Evolutionary conservation across 2,329 filamentous ascomycete genomes (phyloP).

Genomic region (Cordyceps fumosorosea): DNA sequence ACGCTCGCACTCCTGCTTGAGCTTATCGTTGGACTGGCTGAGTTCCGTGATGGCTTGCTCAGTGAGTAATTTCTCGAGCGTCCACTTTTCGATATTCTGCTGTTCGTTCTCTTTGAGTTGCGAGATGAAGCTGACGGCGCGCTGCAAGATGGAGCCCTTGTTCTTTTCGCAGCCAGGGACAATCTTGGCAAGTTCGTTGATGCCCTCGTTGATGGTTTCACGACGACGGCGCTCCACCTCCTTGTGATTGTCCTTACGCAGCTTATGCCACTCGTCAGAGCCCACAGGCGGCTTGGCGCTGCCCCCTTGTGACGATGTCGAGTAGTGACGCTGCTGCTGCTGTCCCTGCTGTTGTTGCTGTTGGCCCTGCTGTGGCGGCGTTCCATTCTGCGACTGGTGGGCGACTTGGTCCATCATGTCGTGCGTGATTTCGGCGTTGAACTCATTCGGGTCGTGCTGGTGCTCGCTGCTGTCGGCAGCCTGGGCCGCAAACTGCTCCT

Average conservation of each 20-base stretch:
- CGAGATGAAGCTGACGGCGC: slow-evolving; percentile 88
- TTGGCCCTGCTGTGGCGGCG: slow-evolving; percentile 19
- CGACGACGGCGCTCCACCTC: slow-evolving; percentile 95
- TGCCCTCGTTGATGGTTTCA: slow-evolving; percentile 98
- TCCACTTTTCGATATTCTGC: slow-evolving; percentile 93
- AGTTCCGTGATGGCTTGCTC: slow-evolving; percentile 87
- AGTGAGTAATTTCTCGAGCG: slow-evolving; percentile 79
- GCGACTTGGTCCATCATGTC: slow-evolving; percentile 20
- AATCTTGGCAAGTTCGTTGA: slow-evolving; percentile 96
- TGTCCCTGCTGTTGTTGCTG: slow-evolving; percentile 21
- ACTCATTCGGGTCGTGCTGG: slow-evolving; percentile 24
- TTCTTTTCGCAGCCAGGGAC: slow-evolving; percentile 98
- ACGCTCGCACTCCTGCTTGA: slow-evolving; percentile 72
- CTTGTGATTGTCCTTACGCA: slow-evolving; percentile 97
- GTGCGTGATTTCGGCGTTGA: slow-evolving; percentile 26
- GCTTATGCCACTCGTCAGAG: slow-evolving; percentile 95
- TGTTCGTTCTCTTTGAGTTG: slow-evolving; percentile 92
- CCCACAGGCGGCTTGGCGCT: slow-evolving; percentile 79
- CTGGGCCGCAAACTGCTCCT: slow-evolving; percentile 55
- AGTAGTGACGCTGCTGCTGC: slow-evolving; percentile 24
- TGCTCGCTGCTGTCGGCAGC: slow-evolving; percentile 27
- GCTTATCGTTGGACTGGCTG: slow-evolving; percentile 78
- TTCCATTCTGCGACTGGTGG: slow-evolving; percentile 35
- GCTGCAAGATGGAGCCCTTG: slow-evolving; percentile 92
- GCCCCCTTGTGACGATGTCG: slow-evolving; percentile 33